A percentile compares a stretch with the other conserved stretches of the same genome.
These are phyloP conservation scores for Kwoniella botswanensis DNA, from an alignment of 768 basidiomycete genomes.

Conservation along the genomic window DNA sequence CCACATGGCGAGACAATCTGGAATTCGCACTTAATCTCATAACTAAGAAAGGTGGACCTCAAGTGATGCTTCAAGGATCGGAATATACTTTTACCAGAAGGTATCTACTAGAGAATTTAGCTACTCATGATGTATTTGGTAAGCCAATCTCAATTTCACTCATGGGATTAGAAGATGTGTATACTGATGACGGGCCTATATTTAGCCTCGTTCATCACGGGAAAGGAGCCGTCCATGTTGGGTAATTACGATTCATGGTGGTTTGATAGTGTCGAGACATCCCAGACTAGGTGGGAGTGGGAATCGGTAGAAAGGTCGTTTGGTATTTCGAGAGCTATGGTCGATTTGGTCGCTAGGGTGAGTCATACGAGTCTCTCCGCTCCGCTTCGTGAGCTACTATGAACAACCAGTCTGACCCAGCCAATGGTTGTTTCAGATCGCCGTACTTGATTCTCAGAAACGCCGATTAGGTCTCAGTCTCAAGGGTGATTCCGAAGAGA, in stretches of 20 bases:
- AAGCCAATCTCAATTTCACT: neutral
- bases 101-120: constrained; percentile 45
- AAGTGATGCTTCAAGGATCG: constrained; percentile 33
- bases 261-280: constrained; percentile 47
- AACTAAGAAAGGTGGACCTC: constrained; percentile 44
- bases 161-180: too few relatives aligned
- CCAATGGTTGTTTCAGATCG: constrained; percentile 20
- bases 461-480: constrained; percentile 35
- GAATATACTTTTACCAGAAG: constrained; percentile 43
- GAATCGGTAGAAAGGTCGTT: constrained; percentile 42
- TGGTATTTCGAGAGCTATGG: constrained; percentile 40
- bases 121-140: constrained; percentile 48
- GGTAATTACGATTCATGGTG: constrained; percentile 48
- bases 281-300: constrained; percentile 47
- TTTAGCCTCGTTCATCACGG: constrained; percentile 45
- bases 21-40: constrained; percentile 48
- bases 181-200: neutral
- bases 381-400: too few relatives aligned
- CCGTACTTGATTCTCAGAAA: constrained; percentile 38
- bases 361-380: neutral
- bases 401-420: too few relatives aligned
- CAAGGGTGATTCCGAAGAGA: constrained; percentile 25
- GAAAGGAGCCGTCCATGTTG: constrained; percentile 44
- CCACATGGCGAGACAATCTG: constrained; percentile 44
- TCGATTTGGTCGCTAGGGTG: constrained; percentile 41